Conservation (phyloP, 306 rosid species). For the Mimosa pudica region DNA sequence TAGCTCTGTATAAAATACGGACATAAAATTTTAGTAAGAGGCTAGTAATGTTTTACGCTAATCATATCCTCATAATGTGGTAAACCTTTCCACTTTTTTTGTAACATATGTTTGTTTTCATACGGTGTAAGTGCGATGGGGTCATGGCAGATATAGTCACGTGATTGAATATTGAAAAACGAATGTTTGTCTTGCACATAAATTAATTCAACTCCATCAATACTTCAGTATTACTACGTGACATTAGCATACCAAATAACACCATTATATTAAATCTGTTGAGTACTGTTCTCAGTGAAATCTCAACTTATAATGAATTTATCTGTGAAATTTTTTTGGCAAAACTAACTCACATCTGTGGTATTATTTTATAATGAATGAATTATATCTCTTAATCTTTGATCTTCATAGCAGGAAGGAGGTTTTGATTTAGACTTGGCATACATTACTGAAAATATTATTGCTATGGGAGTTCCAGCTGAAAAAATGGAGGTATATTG, state of each 20-base stretch:
- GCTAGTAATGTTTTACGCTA: conserved; percentile 14
- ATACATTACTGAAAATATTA: conserved; percentile 86
- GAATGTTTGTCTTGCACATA: conserved; percentile 13
- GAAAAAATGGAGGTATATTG: conserved; percentile 81
- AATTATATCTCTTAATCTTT: conserved; percentile 20
- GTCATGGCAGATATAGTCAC: conserved; percentile 11
- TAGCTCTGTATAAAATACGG: conserved; percentile 11
- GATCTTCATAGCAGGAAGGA: conserved; percentile 60
- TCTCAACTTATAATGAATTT: not conserved
- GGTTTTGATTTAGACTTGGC: conserved; percentile 92
- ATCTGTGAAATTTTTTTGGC: not conserved
- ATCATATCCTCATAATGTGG: conserved; percentile 1
- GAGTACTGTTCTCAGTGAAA: not conserved
- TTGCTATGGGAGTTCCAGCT: conserved; percentile 95
- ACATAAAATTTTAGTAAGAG: conserved; percentile 6
- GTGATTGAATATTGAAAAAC: conserved; percentile 15
- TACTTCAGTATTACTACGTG: not conserved
- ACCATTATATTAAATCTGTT: conserved; percentile 22
- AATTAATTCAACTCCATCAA: not conserved
- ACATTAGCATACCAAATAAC: conserved; percentile 18
- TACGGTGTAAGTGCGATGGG: conserved; percentile 3
- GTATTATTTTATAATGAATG: not conserved
- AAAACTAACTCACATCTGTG: conserved; percentile 24
- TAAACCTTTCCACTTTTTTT: conserved; percentile 13
- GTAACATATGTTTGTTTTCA: conserved; percentile 22